Conservation (phyloP, 164 flowering plant genomes). For the Hamamelis virginiana region DNA sequence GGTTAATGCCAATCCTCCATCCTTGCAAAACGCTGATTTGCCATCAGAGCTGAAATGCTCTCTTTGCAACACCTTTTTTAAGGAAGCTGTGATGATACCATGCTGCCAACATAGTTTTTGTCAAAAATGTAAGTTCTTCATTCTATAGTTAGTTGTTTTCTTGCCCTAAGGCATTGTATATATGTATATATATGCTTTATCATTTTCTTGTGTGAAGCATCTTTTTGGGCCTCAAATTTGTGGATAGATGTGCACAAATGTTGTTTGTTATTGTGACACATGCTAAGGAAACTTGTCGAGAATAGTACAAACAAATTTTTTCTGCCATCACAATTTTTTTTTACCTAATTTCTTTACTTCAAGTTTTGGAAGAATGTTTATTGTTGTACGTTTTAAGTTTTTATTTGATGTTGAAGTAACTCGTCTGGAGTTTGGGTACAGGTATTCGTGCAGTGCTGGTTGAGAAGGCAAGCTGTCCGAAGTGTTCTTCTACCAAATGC, state of each 20-base stretch:
- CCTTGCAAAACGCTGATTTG: conserved; percentile 31
- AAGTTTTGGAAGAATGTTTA: neutral
- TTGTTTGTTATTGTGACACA: neutral
- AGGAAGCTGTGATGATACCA: conserved; percentile 82
- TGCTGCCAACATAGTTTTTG: conserved; percentile 90
- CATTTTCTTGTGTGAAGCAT: neutral
- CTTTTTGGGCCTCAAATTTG: neutral
- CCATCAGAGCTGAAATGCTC: conserved; percentile 71
- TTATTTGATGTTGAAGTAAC: neutral
- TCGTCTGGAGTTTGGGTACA: conserved; percentile 22
- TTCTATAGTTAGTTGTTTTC: neutral
- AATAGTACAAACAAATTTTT: neutral
- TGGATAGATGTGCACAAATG: neutral
- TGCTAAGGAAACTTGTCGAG: neutral
- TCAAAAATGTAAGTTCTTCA: conserved; percentile 52
- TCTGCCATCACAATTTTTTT: neutral
- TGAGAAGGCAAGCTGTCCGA: conserved; percentile 63
- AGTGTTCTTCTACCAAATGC: conserved; percentile 59
- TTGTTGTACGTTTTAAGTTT: neutral
- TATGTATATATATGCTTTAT: too few relatives aligned
- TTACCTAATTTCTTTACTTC: too few relatives aligned
- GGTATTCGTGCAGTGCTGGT: conserved; percentile 52
- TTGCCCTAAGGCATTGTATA: neutral
- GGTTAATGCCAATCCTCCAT: conserved; percentile 20
- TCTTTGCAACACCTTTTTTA: conserved; percentile 52